Percentiles rank a stretch among this genome's conserved stretches.
Evolutionary conservation across 352 stramenopile genomes (phyloP).

Genomic region (Phytophthora crassamura): DNA sequence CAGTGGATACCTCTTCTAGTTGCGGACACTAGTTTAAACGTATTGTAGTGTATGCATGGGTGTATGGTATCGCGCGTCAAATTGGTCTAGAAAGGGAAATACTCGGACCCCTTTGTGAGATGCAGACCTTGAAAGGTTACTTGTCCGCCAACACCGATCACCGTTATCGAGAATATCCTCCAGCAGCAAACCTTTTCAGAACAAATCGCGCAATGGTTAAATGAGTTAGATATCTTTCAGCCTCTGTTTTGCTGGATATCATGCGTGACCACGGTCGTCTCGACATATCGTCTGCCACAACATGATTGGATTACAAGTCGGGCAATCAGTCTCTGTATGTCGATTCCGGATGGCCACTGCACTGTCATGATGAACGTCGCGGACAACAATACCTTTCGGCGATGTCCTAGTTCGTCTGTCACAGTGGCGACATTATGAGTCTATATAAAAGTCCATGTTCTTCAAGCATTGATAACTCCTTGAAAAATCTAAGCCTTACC

Average conservation of each 20-base stretch:
- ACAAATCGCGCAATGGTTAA: neutral
- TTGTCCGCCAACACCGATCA: slow-evolving; percentile 13
- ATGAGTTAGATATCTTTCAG: slow-evolving; percentile 20
- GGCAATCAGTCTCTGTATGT: slow-evolving; percentile 15
- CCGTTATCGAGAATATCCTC: slow-evolving; percentile 12
- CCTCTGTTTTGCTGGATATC: slow-evolving; percentile 19
- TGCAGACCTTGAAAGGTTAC: slow-evolving; percentile 15
- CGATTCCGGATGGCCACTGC: no score
- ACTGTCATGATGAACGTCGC: no score
- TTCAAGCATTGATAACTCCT: no score
- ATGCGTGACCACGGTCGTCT: slow-evolving; percentile 11
- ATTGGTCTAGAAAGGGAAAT: slow-evolving; percentile 26
- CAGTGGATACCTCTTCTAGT: slow-evolving; percentile 13
- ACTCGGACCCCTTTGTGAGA: slow-evolving; percentile 9
- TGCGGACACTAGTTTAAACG: neutral
- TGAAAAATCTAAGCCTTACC: no score
- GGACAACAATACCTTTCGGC: no score
- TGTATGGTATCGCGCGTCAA: slow-evolving; percentile 16
- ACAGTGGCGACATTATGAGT: no score
- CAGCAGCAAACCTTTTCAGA: slow-evolving; percentile 14
- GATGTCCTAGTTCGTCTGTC: no score
- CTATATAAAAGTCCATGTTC: no score
- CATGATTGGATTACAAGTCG: slow-evolving; percentile 10
- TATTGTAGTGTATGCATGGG: slow-evolving; percentile 13
- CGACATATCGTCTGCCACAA: neutral